Evolutionary conservation across 192 early-diverging fungal species (phyloP), one percentile per base, ranked within the genome.

Genomic region (Coemansia sp.): DNA sequence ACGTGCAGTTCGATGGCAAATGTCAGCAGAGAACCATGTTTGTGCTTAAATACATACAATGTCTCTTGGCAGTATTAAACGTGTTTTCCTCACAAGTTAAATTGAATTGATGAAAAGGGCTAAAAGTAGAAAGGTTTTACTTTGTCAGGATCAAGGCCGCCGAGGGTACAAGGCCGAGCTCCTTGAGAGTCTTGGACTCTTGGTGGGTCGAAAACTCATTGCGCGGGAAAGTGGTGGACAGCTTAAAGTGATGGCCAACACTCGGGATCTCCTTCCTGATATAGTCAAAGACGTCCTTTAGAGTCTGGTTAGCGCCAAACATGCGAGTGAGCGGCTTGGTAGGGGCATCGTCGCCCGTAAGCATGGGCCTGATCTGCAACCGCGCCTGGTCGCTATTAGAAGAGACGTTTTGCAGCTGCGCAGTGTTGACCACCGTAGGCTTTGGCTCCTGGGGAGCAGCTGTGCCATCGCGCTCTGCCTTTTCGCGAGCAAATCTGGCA

Each of bases 161-260:
- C 51, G 80, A 85, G 10, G 91, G 91, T 15, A 79, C 87, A 23
- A 92, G 79, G 15, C 82, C 84, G 2, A 93, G 78, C 51, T 92
- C 88, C 67, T 84, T 84, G 34, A 93, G 72, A 14, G 89, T 86
- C 68, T 88, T 83, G 12, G 69, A 51, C 46, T 83, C 78, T 36
- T 90, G 78, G 33, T 78, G 69, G 12, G 71, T 60, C 14, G 75
- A 81, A 58, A 92, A 83, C 46, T 87, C 80, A 48, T 89, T 87
- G 18, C 90, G 83, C 6, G 90, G 89, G 70, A 91, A 92, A 5
- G 89, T 81, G 52, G 68, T 75, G 21, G 79, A 49, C 23, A 93
- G 85, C 74, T 91, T 88, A 67, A 88, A 86, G 34, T 76, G 71
- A 33, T 60, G 71, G 26, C 67, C 58, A 20, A 75, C 41, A 18